Evolutionary conservation across 2,329 filamentous ascomycete species (phyloP), one percentile per base, ranked within the genome.

Genomic region (Colletotrichum nymphaeae): DNA sequence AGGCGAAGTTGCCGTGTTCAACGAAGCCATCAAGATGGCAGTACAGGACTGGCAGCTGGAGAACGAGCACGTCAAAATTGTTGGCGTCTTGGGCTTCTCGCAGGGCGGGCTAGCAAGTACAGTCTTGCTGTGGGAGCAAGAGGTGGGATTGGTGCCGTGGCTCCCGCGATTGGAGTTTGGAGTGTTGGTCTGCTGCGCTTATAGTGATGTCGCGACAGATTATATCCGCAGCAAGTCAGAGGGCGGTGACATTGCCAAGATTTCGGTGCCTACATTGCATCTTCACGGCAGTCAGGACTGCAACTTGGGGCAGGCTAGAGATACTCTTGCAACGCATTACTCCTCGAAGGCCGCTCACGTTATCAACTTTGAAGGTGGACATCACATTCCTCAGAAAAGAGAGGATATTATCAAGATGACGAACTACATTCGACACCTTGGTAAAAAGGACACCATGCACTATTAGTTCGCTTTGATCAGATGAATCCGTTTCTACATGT

Each of bases 91-190:
- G 16, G 63, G 63, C 32, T 66, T 66, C 28, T 66, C 63, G 4
- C 63, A 66, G 28, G 63, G 63, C 6, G 63, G 52, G 52, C 37
- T 66, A 8, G 63, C 63, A n/a, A 37, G 52, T 6, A 57, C 49
- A 1, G 30, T 66, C 12, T 12, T 66, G 1, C 32, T 66, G 22
- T 57, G 52, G 63, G 63, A 66, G 35, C 63, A 57, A 2, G 52
- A 66, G 11, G 26, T 28, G 1, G 63, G 52, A 5, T 22, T 66
- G n/a, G 16, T 24, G 28, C 52, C 63, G 19, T 66, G 63, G 63
- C 63, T 66, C 22, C 63, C 63, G 52, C 52, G 56, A 28, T 35
- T 66, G 19, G 52, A 66, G 52, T 66, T 66, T 22, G 63, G 52
- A 52, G 37, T 66, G 9, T 66, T 66, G 24, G 4, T 66, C 32